These are phyloP conservation scores for Globisporangium recalcitrans DNA, from an alignment of 352 stramenopile genomes.

Conservation along the genomic window DNA sequence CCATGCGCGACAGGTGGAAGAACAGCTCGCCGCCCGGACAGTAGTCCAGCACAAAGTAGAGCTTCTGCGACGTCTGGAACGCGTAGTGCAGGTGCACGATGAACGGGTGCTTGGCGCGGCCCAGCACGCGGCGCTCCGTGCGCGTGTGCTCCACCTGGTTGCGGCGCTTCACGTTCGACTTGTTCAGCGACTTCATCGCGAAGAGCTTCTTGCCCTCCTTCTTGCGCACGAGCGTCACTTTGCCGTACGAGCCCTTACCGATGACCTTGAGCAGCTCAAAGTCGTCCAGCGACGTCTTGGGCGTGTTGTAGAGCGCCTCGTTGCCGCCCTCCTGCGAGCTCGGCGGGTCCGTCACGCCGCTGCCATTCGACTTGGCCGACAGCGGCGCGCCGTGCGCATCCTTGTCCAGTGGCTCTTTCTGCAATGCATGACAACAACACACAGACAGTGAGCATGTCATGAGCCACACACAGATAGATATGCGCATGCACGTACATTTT, in stretches of 20 bases:
- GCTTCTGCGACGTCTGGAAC: conserved; percentile 88
- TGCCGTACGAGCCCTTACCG: conserved; percentile 90
- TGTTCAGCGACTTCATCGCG: conserved; percentile 88
- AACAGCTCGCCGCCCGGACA: conserved; percentile 89
- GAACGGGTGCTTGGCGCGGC: conserved; percentile 87
- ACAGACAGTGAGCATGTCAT: neutral
- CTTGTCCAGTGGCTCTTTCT: conserved; percentile 79
- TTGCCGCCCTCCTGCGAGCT: conserved; percentile 23
- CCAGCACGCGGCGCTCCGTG: conserved; percentile 80
- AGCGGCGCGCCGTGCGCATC: conserved; percentile 31
- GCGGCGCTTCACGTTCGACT: conserved; percentile 84
- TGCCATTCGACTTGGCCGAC: conserved; percentile 18
- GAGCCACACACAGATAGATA: neutral
- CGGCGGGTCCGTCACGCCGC: conserved; percentile 8
- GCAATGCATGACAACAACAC: neutral
- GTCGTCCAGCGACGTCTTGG: conserved; percentile 87
- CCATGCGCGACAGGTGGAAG: conserved; percentile 87
- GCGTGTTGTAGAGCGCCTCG: conserved; percentile 78
- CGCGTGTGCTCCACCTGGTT: conserved; percentile 85
- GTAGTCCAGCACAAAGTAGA: conserved; percentile 92
- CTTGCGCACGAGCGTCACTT: conserved; percentile 87
- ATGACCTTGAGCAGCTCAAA: conserved; percentile 92
- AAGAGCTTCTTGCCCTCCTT: conserved; percentile 74
- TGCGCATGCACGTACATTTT: conserved; percentile 68
- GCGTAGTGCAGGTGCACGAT: conserved; percentile 90